Conservation (phyloP, 768 basidiomycete genomes). For the Leccinum imitatum region DNA sequence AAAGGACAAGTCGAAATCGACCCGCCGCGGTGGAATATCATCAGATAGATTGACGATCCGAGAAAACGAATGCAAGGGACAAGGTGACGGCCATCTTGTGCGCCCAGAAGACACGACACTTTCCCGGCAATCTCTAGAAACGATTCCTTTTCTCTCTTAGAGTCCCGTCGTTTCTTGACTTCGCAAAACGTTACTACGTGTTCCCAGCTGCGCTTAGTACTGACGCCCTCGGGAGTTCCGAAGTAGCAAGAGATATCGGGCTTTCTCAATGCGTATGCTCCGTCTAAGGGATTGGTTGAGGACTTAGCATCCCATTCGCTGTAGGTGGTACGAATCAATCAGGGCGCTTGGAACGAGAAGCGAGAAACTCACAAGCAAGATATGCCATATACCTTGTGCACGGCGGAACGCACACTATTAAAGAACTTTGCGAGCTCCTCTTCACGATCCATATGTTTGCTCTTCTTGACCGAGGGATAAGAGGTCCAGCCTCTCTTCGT, state of each 20-base stretch:
- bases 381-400: background rate
- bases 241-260: background rate
- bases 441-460: too few relatives aligned
- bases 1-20: background rate
- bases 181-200: background rate
- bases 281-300: background rate
- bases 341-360: background rate
- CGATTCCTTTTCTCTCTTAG: background rate
- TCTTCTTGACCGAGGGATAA: too few relatives aligned
- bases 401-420: background rate
- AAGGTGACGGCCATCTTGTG: background rate
- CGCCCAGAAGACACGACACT: background rate
- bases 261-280: background rate
- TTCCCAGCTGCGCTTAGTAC: background rate
- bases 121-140: background rate
- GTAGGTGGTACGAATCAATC: background rate
- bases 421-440: background rate
- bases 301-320: background rate
- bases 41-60: background rate
- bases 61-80: background rate
- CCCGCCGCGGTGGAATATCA: background rate
- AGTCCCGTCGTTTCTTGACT: background rate
- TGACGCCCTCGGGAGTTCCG: background rate
- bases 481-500: too few relatives aligned
- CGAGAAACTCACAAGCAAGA: background rate